phyloP scores from a whole-genome alignment of 75 land plant species.

The Pinus tabuliformis region DNA sequence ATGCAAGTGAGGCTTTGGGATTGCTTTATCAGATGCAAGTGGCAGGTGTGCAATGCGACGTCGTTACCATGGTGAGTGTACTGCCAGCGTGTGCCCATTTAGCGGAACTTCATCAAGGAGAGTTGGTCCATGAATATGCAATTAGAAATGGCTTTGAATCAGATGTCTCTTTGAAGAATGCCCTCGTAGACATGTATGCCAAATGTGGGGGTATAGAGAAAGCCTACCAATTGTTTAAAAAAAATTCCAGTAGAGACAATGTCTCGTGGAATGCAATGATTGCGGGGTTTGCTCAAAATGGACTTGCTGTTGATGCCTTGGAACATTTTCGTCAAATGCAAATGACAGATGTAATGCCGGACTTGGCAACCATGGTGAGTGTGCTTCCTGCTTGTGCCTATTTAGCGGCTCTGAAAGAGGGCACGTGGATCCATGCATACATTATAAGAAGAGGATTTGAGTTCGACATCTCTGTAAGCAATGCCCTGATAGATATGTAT shows the following conservation, averaged over 20 bases:
- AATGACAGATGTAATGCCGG: conserved; percentile 11
- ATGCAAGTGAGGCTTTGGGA: conserved; percentile 10
- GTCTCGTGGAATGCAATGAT: conserved; percentile 31
- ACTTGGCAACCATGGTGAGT: conserved; percentile 14
- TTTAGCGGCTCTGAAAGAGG: conserved; percentile 15
- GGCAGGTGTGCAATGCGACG: conserved; percentile 5
- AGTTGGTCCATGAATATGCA: conserved; percentile 8
- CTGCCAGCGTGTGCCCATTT: conserved; percentile 12
- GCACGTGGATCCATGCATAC: conserved; percentile 38
- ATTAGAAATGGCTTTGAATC: background rate
- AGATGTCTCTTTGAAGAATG: conserved; percentile 8
- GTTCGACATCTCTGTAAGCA: conserved; percentile 39
- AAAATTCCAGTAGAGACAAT: background rate
- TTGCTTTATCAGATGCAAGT: conserved; percentile 15
- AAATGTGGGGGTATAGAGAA: conserved; percentile 20
- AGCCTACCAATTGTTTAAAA: conserved; percentile 14
- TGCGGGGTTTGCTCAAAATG: conserved; percentile 11
- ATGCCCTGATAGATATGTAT: conserved; percentile 52
- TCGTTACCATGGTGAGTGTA: conserved; percentile 5
- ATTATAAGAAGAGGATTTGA: conserved; percentile 39
- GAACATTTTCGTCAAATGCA: conserved; percentile 13
- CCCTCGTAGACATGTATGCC: conserved; percentile 28
- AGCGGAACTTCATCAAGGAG: conserved; percentile 9
- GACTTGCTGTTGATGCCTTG: conserved; percentile 27
- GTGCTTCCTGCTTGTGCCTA: conserved; percentile 43